Conservation (phyloP, 345 rosid species). For the Angophora floribunda region DNA sequence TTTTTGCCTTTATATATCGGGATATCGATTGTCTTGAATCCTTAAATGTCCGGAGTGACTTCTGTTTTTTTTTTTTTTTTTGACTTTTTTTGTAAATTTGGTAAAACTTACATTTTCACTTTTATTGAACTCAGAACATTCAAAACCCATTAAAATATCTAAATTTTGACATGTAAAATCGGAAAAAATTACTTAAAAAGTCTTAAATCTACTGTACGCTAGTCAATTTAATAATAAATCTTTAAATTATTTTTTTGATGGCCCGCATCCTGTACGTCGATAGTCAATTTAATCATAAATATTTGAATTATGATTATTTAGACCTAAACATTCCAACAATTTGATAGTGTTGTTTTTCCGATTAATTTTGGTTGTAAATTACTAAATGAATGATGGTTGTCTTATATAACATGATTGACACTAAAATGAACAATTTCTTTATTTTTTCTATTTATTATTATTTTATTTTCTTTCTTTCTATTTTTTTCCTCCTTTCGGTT, state of each 20-base stretch:
- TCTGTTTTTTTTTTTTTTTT: not conserved
- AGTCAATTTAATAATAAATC: no score
- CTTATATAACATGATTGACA: rapidly evolving
- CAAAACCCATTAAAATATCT: not conserved
- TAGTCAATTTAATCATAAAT: no score
- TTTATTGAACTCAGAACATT: not conserved
- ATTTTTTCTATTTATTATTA: not conserved
- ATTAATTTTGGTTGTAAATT: rapidly evolving
- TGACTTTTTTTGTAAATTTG: not conserved
- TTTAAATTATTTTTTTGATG: no score
- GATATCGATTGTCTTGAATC: not conserved
- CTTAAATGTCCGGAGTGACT: not conserved
- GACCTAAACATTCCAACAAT: not conserved
- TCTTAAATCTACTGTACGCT: no score
- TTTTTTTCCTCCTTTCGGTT: rapidly evolving
- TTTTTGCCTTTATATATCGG: not conserved
- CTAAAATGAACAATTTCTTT: not conserved
- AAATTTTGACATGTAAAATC: not conserved
- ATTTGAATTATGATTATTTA: no score
- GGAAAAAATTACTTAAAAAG: no score
- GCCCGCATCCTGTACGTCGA: no score
- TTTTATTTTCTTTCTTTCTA: not conserved
- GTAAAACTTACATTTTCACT: not conserved
- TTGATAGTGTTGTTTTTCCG: rapidly evolving
- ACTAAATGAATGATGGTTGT: rapidly evolving